Evolutionary conservation across 345 rosid species (phyloP).

Genomic region (Brassica cretica): DNA sequence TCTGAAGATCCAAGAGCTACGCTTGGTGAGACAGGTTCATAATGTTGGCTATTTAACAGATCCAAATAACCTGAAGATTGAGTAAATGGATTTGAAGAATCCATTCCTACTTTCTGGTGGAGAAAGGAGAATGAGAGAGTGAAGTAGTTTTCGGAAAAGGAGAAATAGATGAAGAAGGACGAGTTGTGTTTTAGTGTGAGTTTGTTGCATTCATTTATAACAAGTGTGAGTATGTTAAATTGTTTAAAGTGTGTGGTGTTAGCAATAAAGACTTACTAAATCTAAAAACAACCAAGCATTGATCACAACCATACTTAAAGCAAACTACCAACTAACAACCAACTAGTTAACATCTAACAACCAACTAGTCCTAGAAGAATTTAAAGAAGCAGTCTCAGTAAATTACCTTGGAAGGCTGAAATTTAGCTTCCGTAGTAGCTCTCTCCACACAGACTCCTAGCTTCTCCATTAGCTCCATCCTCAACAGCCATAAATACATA

Average conservation of each 20-base stretch:
- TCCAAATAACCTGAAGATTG: neutral
- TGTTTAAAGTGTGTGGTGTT: neutral
- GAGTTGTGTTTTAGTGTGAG: too few species aligned
- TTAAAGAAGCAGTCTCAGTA: too few species aligned
- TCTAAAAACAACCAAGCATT: neutral
- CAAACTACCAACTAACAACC: neutral
- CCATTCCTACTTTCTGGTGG: neutral
- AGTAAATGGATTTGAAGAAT: neutral
- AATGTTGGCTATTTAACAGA: neutral
- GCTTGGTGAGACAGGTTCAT: neutral
- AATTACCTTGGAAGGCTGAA: too few species aligned
- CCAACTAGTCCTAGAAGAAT: too few species aligned
- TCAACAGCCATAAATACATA: constrained; percentile 48
- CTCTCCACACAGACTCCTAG: too few species aligned
- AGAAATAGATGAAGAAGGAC: too few species aligned
- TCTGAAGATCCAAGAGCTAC: neutral
- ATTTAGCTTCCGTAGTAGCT: constrained; percentile 1
- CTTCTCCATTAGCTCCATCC: constrained; percentile 28
- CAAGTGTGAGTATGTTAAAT: neutral
- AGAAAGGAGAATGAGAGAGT: neutral
- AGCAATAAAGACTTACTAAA: neutral
- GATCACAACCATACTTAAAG: neutral
- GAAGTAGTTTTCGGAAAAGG: too few species aligned
- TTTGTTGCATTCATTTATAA: neutral
- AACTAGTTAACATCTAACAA: too few species aligned